phyloP scores from a whole-genome alignment of 306 rosid genomes.

The Trichosanthes cucumerina region DNA sequence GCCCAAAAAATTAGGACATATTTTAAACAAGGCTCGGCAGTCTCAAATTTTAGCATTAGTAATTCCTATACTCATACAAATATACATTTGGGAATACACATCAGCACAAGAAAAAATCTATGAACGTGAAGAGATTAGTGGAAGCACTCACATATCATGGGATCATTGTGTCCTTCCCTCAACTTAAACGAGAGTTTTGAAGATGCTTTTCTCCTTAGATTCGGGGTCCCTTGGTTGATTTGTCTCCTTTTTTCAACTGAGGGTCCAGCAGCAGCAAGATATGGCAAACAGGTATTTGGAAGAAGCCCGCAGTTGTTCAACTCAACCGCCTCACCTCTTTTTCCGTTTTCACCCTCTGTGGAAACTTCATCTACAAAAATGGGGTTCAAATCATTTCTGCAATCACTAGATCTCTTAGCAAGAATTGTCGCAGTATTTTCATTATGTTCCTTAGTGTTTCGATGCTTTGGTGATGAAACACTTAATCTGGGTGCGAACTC shows the following conservation, averaged over 20 bases:
- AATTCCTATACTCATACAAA: neutral
- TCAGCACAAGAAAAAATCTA: neutral
- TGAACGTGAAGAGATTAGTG: neutral
- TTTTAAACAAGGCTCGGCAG: neutral
- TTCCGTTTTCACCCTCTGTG: conserved; percentile 29
- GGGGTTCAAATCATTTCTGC: conserved; percentile 12
- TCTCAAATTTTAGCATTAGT: neutral
- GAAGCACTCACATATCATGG: conserved; percentile 43
- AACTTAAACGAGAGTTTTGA: conserved; percentile 75
- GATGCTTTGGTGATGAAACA: conserved; percentile 32
- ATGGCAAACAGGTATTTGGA: conserved; percentile 57
- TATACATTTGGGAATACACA: neutral
- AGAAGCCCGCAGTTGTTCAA: conserved; percentile 47
- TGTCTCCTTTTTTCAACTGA: conserved; percentile 44
- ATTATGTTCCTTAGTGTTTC: conserved; percentile 6
- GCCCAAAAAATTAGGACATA: conserved; percentile 14
- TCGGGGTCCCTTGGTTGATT: conserved; percentile 36
- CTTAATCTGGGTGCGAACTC: conserved; percentile 35
- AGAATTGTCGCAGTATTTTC: conserved; percentile 6
- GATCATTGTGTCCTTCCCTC: conserved; percentile 58
- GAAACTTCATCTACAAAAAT: conserved; percentile 27
- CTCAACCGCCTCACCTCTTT: conserved; percentile 22
- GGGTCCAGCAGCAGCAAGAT: conserved; percentile 35
- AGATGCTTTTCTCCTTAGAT: conserved; percentile 36
- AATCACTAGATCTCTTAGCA: neutral